Percentiles rank a stretch among this genome's conserved stretches.
phyloP scores from a whole-genome alignment of 768 basidiomycete species.

The Xerocomellus chrysenteron region DNA sequence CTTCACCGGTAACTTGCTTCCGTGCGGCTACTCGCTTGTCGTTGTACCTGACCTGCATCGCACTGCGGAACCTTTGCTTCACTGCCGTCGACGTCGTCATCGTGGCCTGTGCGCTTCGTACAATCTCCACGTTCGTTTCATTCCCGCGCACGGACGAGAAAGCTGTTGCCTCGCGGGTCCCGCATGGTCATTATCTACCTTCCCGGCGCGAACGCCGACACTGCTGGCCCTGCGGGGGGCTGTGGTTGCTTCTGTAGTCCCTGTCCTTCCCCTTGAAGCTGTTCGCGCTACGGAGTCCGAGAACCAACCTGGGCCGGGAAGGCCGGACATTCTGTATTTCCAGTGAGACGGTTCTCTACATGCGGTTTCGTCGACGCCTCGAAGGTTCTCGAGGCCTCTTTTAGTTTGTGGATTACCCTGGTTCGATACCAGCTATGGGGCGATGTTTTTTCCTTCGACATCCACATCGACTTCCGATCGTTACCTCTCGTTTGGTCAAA shows the following conservation, averaged over 20 bases:
- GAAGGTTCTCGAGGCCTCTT: neutral
- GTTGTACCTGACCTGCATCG: constrained; percentile 22
- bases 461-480: constrained; percentile 25
- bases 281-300: constrained; percentile 6
- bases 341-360: neutral
- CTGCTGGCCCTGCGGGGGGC: constrained; percentile 10
- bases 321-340: neutral
- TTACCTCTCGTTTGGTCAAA: neutral
- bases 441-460: neutral
- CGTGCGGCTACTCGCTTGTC: constrained; percentile 12
- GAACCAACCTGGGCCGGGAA: neutral
- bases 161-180: constrained; percentile 27
- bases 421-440: constrained; percentile 3
- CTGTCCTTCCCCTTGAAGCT: constrained; percentile 12
- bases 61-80: constrained; percentile 11
- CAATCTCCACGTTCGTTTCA: constrained; percentile 23
- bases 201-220: constrained; percentile 20
- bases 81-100: constrained; percentile 23
- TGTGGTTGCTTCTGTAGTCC: constrained; percentile 14
- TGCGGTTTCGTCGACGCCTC: neutral
- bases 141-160: constrained; percentile 28
- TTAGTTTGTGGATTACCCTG: neutral
- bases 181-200: constrained; percentile 26
- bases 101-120: constrained; percentile 15
- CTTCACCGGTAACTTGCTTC: constrained; percentile 3